Percentiles rank a stretch among this genome's conserved stretches.
These are phyloP conservation scores for Punctularia strigosozonata DNA, from an alignment of 768 basidiomycete species.

Conservation along the genomic window DNA sequence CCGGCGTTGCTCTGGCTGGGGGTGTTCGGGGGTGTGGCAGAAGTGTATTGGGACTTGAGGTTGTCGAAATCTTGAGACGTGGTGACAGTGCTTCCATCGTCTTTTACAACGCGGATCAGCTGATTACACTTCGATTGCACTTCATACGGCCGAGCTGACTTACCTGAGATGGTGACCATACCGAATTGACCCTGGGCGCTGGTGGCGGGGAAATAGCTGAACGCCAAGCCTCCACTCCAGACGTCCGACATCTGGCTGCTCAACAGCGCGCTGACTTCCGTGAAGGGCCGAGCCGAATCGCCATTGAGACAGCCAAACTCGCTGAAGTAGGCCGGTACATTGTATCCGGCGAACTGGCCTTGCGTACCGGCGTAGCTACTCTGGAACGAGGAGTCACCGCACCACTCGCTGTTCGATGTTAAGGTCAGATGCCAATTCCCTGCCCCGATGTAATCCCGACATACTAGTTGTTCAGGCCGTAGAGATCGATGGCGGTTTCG, in stretches of 20 bases:
- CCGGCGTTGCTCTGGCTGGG: slow-evolving; percentile 50
- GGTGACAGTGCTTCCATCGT: slow-evolving; percentile 55
- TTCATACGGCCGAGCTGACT: too few relatives aligned
- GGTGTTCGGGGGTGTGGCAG: slow-evolving; percentile 45
- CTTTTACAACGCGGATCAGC: too few relatives aligned
- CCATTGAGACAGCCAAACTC: slow-evolving; percentile 69
- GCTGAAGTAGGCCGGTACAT: slow-evolving; percentile 81
- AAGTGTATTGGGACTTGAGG: slow-evolving; percentile 49
- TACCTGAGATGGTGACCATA: slow-evolving; percentile 72
- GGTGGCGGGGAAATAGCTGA: slow-evolving; percentile 80
- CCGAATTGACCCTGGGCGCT: slow-evolving; percentile 70
- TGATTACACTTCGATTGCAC: too few relatives aligned
- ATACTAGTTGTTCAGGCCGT: slow-evolving; percentile 80
- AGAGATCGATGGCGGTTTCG: slow-evolving; percentile 65
- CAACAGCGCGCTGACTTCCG: slow-evolving; percentile 65
- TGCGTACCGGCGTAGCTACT: slow-evolving; percentile 45
- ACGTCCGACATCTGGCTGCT: slow-evolving; percentile 59
- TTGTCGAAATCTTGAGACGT: slow-evolving; percentile 56
- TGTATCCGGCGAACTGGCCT: slow-evolving; percentile 46
- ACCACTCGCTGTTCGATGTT: slow-evolving; percentile 58
- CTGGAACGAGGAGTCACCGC: slow-evolving; percentile 53
- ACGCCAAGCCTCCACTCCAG: slow-evolving; percentile 86
- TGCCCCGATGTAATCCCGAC: slow-evolving; percentile 16
- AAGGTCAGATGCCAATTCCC: slow-evolving; percentile 1
- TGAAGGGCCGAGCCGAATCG: slow-evolving; percentile 58